phyloP scores from a whole-genome alignment of 2,329 filamentous ascomycete species.

The Aspergillus texensis region DNA sequence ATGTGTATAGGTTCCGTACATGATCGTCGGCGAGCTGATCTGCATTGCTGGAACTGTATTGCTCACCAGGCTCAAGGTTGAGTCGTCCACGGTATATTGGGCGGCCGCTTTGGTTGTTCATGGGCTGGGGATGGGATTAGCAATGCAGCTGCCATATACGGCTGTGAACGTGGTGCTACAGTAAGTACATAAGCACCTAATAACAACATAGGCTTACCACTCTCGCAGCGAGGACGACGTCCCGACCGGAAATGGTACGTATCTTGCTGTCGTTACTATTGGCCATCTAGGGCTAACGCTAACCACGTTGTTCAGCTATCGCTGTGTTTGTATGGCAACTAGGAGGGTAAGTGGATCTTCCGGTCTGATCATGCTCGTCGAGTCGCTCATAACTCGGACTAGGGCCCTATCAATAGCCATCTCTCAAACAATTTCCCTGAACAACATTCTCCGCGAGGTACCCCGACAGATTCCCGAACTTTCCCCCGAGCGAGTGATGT shows the following conservation, averaged over 20 bases:
- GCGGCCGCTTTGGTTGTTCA: no score
- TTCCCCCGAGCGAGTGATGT: background rate
- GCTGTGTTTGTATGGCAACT: background rate
- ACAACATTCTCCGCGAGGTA: background rate
- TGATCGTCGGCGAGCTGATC: no score
- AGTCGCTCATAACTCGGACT: background rate
- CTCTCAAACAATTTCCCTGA: background rate
- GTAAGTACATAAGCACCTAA: no score
- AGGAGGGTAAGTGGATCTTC: background rate
- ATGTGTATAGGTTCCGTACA: no score
- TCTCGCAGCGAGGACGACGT: background rate
- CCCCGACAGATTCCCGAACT: background rate
- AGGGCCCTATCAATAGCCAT: background rate
- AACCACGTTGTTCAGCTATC: background rate
- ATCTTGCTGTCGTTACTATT: accelerated
- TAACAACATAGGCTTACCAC: background rate
- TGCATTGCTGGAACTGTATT: no score
- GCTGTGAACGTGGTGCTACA: no score
- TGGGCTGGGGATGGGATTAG: no score
- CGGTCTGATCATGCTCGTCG: no score
- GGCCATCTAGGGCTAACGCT: background rate
- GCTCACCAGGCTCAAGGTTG: no score
- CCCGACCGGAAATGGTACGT: background rate
- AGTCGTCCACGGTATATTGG: no score
- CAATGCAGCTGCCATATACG: no score